Conservation (phyloP, 345 rosid species). For the Mercurialis annua region DNA sequence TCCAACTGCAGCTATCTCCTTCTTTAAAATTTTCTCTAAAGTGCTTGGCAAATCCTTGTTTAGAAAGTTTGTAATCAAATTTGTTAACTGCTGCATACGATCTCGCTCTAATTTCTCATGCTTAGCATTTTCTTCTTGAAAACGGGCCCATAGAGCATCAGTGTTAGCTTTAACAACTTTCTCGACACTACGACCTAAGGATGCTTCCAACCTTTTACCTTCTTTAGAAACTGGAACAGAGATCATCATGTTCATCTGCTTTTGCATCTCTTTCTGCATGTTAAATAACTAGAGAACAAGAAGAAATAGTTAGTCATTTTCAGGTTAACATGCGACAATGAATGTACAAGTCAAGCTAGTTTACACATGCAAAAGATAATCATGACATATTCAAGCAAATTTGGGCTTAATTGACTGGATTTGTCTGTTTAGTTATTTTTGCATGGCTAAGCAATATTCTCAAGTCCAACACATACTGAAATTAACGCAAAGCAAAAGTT, state of each 20-base stretch:
- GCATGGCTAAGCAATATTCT: not conserved
- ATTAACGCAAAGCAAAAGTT: not conserved
- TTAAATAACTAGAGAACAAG: constrained; percentile 12
- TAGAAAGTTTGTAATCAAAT: constrained; percentile 19
- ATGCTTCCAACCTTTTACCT: constrained; percentile 29
- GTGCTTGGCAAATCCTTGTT: constrained; percentile 27
- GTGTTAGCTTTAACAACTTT: constrained; percentile 25
- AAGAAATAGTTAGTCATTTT: not conserved
- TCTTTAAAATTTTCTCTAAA: constrained; percentile 29
- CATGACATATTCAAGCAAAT: not conserved
- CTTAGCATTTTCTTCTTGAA: constrained; percentile 29
- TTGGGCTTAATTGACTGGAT: not conserved
- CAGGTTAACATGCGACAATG: not conserved
- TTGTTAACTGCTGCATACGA: constrained; percentile 20
- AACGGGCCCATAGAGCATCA: constrained; percentile 29
- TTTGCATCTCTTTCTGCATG: constrained; percentile 34
- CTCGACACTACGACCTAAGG: constrained; percentile 32
- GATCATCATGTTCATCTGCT: constrained; percentile 20
- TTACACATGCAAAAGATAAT: not conserved
- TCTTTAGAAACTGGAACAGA: constrained; percentile 31
- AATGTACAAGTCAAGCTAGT: not conserved
- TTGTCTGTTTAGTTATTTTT: not conserved
- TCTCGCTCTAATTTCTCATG: constrained; percentile 25
- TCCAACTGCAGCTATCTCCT: constrained; percentile 27
- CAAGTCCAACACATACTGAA: not conserved